phyloP scores from a whole-genome alignment of 2,329 filamentous ascomycete species.

The Ophiostoma populinum region DNA sequence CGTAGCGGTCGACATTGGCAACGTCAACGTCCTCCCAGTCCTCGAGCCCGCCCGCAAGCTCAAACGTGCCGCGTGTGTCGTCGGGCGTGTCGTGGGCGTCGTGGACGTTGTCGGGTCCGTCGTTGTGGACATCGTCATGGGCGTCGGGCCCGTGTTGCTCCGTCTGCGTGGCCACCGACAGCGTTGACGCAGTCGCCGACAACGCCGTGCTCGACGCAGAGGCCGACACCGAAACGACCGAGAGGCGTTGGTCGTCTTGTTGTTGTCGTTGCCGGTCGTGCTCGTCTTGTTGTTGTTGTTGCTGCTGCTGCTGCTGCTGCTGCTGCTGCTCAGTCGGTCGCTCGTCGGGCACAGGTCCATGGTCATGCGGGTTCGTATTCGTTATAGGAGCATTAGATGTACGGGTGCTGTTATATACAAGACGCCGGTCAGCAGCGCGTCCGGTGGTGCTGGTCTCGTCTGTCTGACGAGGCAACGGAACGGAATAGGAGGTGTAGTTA shows the following conservation, averaged over 20 bases:
- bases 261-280: not conserved
- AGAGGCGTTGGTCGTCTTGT: not conserved
- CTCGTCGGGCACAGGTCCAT: no score
- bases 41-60: conserved; percentile 42
- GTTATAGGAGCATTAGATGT: not conserved
- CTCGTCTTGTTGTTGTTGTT: not conserved
- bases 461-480: not conserved
- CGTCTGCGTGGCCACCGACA: not conserved
- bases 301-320: no score
- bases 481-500: not conserved
- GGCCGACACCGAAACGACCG: conserved; percentile 2
- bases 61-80: conserved; percentile 19
- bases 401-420: not conserved
- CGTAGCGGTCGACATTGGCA: conserved; percentile 47
- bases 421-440: no score
- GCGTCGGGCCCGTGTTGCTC: not conserved
- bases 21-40: conserved; percentile 50
- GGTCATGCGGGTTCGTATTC: no score
- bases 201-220: conserved; percentile 1
- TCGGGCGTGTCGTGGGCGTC: not conserved
- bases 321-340: no score
- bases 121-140: not conserved
- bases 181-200: conserved; percentile 3
- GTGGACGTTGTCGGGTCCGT: not conserved
- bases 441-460: conserved; percentile 24